Conservation (phyloP, 2,329 filamentous ascomycete genomes). For the Escovopsis sp. region DNA sequence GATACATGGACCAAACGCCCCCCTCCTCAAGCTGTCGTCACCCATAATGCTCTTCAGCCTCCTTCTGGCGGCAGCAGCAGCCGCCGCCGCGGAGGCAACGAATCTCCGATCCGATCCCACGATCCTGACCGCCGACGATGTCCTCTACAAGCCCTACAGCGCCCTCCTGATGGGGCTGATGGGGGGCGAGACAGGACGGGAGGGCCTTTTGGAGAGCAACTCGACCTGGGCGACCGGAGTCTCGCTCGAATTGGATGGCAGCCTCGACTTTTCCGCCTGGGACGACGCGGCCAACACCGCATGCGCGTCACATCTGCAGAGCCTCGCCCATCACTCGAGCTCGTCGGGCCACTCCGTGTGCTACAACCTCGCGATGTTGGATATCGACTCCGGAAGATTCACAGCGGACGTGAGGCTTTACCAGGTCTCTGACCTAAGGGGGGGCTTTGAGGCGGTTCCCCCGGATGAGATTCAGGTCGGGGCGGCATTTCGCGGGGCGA, state of each 20-base stretch:
- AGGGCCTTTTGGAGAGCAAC: not conserved
- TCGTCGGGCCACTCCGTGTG: constrained; percentile 66
- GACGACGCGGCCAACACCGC: constrained; percentile 38
- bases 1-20: not conserved
- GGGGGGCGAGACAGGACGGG: not conserved
- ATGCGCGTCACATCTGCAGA: constrained; percentile 42
- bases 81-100: constrained; percentile 2
- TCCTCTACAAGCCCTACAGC: constrained; percentile 16
- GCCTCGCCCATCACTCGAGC: constrained; percentile 47
- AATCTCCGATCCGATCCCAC: constrained; percentile 9
- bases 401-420: constrained; percentile 65
- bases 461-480: constrained; percentile 39
- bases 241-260: constrained; percentile 25
- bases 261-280: constrained; percentile 43
- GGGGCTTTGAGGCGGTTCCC: constrained; percentile 35
- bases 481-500: constrained; percentile 39
- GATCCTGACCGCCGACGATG: constrained; percentile 16
- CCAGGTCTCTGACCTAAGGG: constrained; percentile 47
- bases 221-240: constrained; percentile 13
- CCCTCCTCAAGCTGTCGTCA: not conserved
- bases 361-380: constrained; percentile 64
- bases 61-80: not conserved
- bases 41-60: constrained; percentile 4
- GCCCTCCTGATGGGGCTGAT: constrained; percentile 7
- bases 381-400: constrained; percentile 55